phyloP scores from a whole-genome alignment of 768 basidiomycete genomes.

The Xerocomellus dryophilus region DNA sequence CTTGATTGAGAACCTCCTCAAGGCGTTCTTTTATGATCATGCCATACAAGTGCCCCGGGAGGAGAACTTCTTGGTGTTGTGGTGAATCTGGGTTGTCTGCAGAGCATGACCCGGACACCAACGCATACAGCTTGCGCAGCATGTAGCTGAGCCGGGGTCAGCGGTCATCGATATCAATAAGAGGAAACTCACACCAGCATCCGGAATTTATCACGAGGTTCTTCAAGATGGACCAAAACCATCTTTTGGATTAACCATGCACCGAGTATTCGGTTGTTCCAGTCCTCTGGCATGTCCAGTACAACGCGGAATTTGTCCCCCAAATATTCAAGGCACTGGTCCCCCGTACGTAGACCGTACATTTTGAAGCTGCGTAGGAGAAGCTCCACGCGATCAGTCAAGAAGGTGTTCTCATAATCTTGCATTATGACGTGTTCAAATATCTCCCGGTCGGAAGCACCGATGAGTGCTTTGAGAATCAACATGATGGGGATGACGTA shows the following conservation, averaged over 20 bases:
- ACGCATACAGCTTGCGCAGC: conserved; percentile 90
- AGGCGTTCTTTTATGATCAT: conserved; percentile 99
- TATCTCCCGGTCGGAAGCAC: conserved; percentile 92
- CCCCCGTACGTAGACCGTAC: conserved; percentile 81
- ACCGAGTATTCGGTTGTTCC: conserved; percentile 80
- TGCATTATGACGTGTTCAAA: conserved; percentile 96
- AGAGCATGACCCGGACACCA: conserved; percentile 87
- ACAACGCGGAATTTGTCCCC: conserved; percentile 97
- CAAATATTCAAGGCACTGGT: conserved; percentile 90
- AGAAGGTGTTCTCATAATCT: conserved; percentile 94
- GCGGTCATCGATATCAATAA: background rate
- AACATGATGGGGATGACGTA: conserved; percentile 98
- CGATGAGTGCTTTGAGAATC: conserved; percentile 87
- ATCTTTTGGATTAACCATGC: conserved; percentile 79
- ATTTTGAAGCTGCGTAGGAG: conserved; percentile 93
- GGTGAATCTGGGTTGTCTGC: conserved; percentile 98
- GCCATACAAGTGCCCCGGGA: conserved; percentile 87
- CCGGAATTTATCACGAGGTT: conserved; percentile 89
- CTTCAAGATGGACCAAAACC: conserved; percentile 85
- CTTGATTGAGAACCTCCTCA: conserved; percentile 79
- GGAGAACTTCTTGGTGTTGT: conserved; percentile 95
- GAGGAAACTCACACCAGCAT: conserved; percentile 69
- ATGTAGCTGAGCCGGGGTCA: conserved; percentile 68
- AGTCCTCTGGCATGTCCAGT: conserved; percentile 87
- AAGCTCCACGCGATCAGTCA: conserved; percentile 95